Evolutionary conservation across 176 grass and related monocot species (phyloP).

Genomic region (Oryza rufipogon): DNA sequence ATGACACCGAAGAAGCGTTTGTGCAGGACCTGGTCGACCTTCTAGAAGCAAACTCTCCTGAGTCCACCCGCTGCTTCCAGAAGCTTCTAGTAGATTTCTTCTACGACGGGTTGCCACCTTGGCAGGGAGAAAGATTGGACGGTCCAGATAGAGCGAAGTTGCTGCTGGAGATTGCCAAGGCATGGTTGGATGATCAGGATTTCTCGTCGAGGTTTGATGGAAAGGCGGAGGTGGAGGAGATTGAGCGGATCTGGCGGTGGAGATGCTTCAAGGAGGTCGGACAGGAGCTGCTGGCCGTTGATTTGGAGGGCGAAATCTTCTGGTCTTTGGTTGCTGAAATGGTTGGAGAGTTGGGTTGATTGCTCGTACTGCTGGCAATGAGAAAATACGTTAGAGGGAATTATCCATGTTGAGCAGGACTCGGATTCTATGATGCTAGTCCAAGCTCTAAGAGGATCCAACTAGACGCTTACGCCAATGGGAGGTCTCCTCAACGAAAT

Average conservation of each 20-base stretch:
- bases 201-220: not conserved
- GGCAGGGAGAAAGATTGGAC: not conserved
- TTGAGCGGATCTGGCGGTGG: conserved; percentile 57
- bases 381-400: not conserved
- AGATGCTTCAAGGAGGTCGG: conserved; percentile 57
- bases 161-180: conserved; percentile 44
- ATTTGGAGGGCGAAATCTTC: conserved; percentile 52
- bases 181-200: conserved; percentile 48
- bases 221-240: conserved; percentile 47
- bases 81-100: conserved; percentile 77
- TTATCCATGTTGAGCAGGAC: too few species aligned
- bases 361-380: not conserved
- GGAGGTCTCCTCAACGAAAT: too few species aligned
- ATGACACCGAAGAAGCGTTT: not conserved
- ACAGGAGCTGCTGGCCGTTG: conserved; percentile 21
- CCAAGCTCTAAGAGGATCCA: too few species aligned
- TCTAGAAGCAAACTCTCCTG: conserved; percentile 6
- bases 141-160: not conserved
- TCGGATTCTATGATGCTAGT: too few species aligned
- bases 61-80: conserved; percentile 17
- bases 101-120: conserved; percentile 22
- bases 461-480: too few species aligned
- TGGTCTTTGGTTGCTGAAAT: conserved; percentile 61
- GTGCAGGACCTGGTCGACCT: conserved; percentile 33
- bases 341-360: conserved; percentile 30